These are phyloP conservation scores for Chaetomium tenue DNA, from an alignment of 495 filamentous ascomycete genomes.

Conservation along the genomic window DNA sequence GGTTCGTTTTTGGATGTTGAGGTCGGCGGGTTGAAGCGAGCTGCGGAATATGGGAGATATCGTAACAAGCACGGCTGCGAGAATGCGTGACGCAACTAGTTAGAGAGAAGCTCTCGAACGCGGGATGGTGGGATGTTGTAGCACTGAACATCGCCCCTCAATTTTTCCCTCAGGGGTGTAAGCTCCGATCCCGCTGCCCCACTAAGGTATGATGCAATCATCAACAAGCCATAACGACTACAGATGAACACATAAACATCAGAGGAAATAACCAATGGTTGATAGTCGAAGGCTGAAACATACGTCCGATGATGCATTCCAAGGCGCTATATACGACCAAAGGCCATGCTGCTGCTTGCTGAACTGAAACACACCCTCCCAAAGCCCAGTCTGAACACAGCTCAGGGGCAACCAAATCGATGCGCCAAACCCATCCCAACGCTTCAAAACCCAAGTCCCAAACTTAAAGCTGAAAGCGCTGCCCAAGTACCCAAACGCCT, in stretches of 20 bases:
- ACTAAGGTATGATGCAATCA: slow-evolving; percentile 28
- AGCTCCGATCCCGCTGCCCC: slow-evolving; percentile 33
- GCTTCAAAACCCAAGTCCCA: slow-evolving; percentile 2
- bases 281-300: not conserved
- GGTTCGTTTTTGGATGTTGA: slow-evolving; percentile 1
- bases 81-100: not conserved
- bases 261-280: not conserved
- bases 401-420: slow-evolving; percentile 10
- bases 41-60: not conserved
- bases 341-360: not conserved
- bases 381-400: not conserved
- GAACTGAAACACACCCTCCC: not conserved
- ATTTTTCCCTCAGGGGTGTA: slow-evolving; percentile 20
- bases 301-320: not conserved
- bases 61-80: not conserved
- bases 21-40: not conserved
- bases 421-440: not conserved
- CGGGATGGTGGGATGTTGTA: slow-evolving; percentile 13
- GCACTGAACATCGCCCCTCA: slow-evolving; percentile 24
- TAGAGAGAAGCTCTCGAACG: not conserved
- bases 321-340: not conserved
- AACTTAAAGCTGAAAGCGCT: not conserved
- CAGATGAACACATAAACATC: not conserved
- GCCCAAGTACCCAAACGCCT: slow-evolving; percentile 20
- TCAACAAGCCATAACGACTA: not conserved